Conservation (phyloP, 148 eudicot species). For the Beta vulgaris region DNA sequence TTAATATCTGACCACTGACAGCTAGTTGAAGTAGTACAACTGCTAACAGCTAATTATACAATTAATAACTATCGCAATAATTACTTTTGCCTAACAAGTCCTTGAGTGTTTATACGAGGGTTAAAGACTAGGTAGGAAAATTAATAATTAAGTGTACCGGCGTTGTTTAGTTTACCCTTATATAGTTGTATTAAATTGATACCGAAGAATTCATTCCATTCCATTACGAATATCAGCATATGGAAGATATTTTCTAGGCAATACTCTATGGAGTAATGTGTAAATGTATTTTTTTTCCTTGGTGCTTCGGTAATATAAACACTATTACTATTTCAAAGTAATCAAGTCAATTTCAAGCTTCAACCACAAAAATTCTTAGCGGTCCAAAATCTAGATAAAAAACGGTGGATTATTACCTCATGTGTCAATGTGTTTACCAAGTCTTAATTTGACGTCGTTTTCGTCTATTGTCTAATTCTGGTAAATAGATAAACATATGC, state of each 20-base stretch:
- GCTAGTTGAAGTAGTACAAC: no score
- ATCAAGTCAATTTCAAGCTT: conserved; percentile 14
- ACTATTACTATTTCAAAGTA: not conserved
- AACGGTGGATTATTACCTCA: not conserved
- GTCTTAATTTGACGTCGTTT: conserved; percentile 25
- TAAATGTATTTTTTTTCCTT: not conserved
- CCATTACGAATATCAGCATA: no score
- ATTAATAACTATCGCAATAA: no score
- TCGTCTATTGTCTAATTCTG: conserved; percentile 9
- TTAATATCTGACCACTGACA: no score
- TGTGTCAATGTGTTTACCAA: conserved; percentile 30
- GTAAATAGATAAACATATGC: not conserved
- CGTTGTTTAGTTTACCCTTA: no score
- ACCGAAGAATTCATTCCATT: no score
- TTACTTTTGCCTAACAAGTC: no score
- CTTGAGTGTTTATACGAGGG: no score
- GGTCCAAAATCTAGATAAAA: conserved; percentile 14
- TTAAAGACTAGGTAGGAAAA: no score
- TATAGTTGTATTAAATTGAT: no score
- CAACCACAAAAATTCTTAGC: not conserved
- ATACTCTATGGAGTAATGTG: conserved; percentile 1
- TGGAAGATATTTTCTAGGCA: conserved; percentile 5
- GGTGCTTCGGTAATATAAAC: conserved; percentile 8
- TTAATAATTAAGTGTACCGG: no score
- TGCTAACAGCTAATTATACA: no score